phyloP scores from a whole-genome alignment of 208 protist species.

The Angomonas desouzai region DNA sequence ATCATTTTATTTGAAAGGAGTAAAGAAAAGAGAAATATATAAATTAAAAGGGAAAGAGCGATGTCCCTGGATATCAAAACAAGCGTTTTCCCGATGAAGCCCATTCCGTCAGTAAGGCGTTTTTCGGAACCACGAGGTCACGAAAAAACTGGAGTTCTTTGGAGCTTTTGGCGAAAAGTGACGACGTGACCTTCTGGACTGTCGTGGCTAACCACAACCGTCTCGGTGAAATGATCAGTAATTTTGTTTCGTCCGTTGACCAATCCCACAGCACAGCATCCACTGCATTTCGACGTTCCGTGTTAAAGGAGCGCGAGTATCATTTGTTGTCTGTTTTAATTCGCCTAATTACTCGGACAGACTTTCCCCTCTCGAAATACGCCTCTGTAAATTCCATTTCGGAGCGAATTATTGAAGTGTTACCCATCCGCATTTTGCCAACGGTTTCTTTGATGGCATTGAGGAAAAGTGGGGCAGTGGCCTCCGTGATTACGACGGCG shows the following conservation, averaged over 20 bases:
- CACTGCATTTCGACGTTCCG: slow-evolving; percentile 24
- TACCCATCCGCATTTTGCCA: slow-evolving; percentile 48
- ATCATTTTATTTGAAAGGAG: too few species aligned
- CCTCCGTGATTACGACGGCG: slow-evolving; percentile 55
- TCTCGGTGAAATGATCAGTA: slow-evolving; percentile 36
- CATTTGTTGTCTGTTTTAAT: slow-evolving; percentile 44
- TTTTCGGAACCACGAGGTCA: slow-evolving; percentile 66
- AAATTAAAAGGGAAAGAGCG: neutral
- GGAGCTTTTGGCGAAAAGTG: slow-evolving; percentile 44
- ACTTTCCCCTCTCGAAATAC: slow-evolving; percentile 22
- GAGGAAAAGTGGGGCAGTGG: slow-evolving; percentile 48
- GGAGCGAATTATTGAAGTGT: slow-evolving; percentile 28
- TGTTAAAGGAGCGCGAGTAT: slow-evolving; percentile 36
- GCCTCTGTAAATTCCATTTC: slow-evolving; percentile 42
- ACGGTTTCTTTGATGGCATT: slow-evolving; percentile 46
- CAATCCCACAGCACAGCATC: slow-evolving; percentile 62
- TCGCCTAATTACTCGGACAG: slow-evolving; percentile 49
- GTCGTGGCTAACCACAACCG: slow-evolving; percentile 54
- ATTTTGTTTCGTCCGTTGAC: slow-evolving; percentile 52
- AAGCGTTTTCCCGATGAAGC: slow-evolving; percentile 55
- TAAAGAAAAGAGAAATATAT: neutral
- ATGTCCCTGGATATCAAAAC: slow-evolving; percentile 14
- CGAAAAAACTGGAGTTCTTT: slow-evolving; percentile 63
- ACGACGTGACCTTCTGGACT: slow-evolving; percentile 85
- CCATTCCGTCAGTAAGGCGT: slow-evolving; percentile 45